Evolutionary conservation across 345 rosid species (phyloP).

Genomic region (Lepidium sativum): DNA sequence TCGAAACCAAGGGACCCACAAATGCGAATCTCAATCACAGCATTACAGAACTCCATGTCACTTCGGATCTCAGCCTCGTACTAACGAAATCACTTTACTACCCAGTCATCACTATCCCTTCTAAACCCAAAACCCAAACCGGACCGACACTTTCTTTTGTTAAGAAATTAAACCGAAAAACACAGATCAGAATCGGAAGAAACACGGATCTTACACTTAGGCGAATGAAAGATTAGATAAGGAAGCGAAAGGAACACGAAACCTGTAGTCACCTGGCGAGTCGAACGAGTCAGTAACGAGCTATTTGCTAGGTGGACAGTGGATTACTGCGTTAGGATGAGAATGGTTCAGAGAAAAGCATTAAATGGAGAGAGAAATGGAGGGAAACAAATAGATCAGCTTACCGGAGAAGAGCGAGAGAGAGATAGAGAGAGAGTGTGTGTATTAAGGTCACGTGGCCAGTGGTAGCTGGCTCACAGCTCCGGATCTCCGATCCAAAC

Average conservation of each 20-base stretch:
- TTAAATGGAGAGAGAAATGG: slow-evolving; percentile 10
- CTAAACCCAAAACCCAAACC: slow-evolving; percentile 6
- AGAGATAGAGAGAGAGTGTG: background rate
- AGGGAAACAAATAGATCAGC: slow-evolving; percentile 11
- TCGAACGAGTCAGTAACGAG: background rate
- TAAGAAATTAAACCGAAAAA: background rate
- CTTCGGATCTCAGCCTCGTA: slow-evolving; percentile 3
- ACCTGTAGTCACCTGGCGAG: slow-evolving; percentile 1
- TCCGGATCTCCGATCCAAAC: background rate
- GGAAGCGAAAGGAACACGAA: background rate
- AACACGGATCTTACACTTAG: slow-evolving; percentile 8
- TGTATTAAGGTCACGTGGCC: slow-evolving; percentile 26
- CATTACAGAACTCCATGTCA: background rate
- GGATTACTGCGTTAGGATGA: background rate
- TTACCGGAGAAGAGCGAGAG: slow-evolving; percentile 10
- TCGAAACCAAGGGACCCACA: slow-evolving; percentile 1
- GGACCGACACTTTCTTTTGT: slow-evolving; percentile 1
- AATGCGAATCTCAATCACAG: background rate
- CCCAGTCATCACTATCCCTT: background rate
- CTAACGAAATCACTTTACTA: background rate
- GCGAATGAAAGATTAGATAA: background rate
- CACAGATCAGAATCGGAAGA: background rate
- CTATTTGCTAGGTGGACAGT: slow-evolving; percentile 11
- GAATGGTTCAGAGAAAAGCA: slow-evolving; percentile 1
- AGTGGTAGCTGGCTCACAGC: slow-evolving; percentile 35